phyloP scores from a whole-genome alignment of 169 alveolate species.

The Blepharisma undulans region DNA sequence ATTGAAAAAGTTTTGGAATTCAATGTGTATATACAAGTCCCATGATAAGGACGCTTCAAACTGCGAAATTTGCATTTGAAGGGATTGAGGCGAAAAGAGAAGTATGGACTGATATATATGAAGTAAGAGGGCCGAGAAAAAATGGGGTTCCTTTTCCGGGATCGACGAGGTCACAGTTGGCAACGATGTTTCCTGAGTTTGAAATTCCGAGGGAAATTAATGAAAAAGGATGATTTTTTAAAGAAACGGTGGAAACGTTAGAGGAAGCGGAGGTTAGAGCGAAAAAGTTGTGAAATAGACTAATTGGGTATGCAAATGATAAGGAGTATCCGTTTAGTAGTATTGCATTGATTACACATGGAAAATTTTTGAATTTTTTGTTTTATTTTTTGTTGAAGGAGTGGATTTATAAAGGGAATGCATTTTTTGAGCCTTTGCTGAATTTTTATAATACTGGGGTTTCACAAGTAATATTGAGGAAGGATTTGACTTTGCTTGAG shows the following conservation, averaged over 20 bases:
- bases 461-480: not conserved
- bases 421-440: not conserved
- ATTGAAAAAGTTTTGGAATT: not conserved
- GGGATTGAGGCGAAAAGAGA: not conserved
- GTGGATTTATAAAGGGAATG: not conserved
- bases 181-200: not conserved
- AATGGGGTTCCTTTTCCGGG: not conserved
- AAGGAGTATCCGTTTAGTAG: not conserved
- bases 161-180: not conserved
- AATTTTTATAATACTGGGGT: not conserved
- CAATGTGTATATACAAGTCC: not conserved
- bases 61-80: not conserved
- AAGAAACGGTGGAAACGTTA: not conserved
- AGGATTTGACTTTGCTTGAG: not conserved
- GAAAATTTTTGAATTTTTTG: not conserved
- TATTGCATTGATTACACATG: not conserved
- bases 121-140: not conserved
- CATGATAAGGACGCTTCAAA: not conserved
- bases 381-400: not conserved
- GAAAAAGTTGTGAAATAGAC: not conserved
- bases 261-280: not conserved
- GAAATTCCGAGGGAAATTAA: not conserved
- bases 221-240: not conserved
- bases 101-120: slow-evolving; percentile 8
- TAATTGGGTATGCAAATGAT: not conserved